Evolutionary conservation across 2,329 filamentous ascomycete species (phyloP).

Genomic region (Penicillium sp.): DNA sequence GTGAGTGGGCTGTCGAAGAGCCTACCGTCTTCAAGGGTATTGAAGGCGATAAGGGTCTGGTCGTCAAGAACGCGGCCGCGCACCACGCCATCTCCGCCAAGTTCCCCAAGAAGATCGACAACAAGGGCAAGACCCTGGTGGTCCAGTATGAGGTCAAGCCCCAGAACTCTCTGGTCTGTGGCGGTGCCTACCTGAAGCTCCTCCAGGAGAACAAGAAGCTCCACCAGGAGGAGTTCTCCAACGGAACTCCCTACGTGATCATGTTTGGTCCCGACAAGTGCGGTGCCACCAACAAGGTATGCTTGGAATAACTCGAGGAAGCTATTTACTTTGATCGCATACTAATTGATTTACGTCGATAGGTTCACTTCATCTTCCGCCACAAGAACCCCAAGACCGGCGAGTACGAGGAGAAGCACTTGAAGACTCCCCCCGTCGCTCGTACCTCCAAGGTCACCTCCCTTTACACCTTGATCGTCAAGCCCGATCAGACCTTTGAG

Average conservation of each 20-base stretch:
- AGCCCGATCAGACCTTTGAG: conserved; percentile 92
- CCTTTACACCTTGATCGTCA: conserved; percentile 95
- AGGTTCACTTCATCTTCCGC: conserved; percentile 94
- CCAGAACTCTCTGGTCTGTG: conserved; percentile 94
- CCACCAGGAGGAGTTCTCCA: conserved; percentile 96
- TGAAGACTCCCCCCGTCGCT: conserved; percentile 78
- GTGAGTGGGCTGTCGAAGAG: conserved; percentile 96
- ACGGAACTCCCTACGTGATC: conserved; percentile 95
- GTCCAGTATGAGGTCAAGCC: conserved; percentile 99
- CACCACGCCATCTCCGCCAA: conserved; percentile 99
- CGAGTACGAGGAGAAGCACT: conserved; percentile 99
- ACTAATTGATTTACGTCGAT: not conserved
- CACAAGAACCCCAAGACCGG: conserved; percentile 99
- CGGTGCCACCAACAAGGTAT: conserved; percentile 95
- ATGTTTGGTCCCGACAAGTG: conserved; percentile 99
- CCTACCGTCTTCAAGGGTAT: conserved; percentile 87
- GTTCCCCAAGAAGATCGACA: conserved; percentile 93
- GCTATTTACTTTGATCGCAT: not conserved
- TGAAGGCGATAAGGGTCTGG: conserved; percentile 91
- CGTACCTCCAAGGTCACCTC: conserved; percentile 88
- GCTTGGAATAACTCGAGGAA: conserved; percentile 6
- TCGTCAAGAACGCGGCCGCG: conserved; percentile 95
- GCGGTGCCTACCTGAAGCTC: conserved; percentile 98
- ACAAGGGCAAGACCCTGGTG: conserved; percentile 95
- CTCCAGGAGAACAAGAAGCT: conserved; percentile 97